Base-by-base conservation (phyloP, 257 asterid species). In the Prunella vulgaris region DNA sequence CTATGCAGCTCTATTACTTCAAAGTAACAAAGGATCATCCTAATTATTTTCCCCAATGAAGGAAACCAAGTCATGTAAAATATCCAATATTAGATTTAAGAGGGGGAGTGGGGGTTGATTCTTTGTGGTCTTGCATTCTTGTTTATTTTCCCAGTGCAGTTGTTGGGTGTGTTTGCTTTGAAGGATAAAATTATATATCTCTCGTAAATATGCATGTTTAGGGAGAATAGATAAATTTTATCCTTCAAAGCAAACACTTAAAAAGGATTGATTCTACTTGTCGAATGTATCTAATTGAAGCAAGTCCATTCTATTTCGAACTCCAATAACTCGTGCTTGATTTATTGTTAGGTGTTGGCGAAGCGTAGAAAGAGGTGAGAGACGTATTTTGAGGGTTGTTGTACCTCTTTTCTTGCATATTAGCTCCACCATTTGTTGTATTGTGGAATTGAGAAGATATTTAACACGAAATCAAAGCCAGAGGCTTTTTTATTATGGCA, bases 301-400 rank as follows among this genome's bases (percentile, higher is more conserved):
- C 46, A 46, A 30, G 38, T 46, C 37, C 5, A 28, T 28, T 28
- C 14, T 2, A 3, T 17, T 10, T 35, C 60, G 38, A 37, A 71
- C 64, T n/a, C 66, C 33, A 21, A 7, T 24, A 10, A 37, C 40
- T 56, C 44, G 61, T 38, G 21, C 10, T 61, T 51, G 61, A 68
- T 71, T 25, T 13, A 49, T 70, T 70, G 49, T 37, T 70, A 86
- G 89, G 92, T 78, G 81, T 87, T 78, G 73, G 73, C 85, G 21
- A 86, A 84, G 79, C 89, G 87, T 35, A 82, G 87, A 67, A 86
- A 82, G 82, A 84, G 92, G 66, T 86, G 71, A 79, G 49, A 48
- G 40, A 63, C 61, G 70, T 70, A 73, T 53, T 40, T 22, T 64
- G 67, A 74, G 81, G 77, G 9, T 3, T n/a, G 33, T 60, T 65